Percentiles rank a stretch among this genome's conserved stretches.
Evolutionary conservation across 2,329 filamentous ascomycete genomes (phyloP).

Genomic region (Nigrospora sphaerica): DNA sequence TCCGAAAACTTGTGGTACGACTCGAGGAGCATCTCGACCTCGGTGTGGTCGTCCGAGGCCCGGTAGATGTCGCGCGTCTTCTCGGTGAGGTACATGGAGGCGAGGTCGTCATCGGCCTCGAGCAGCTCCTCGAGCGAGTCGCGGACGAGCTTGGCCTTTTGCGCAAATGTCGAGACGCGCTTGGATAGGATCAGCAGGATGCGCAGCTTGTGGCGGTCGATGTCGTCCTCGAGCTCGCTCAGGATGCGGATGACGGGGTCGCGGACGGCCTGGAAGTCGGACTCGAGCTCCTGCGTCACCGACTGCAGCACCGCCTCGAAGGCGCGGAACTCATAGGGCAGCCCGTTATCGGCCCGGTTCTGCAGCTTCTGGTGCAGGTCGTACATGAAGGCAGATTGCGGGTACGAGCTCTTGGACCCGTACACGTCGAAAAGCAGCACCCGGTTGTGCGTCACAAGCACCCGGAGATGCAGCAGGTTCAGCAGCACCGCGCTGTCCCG

Average conservation of each 20-base stretch:
- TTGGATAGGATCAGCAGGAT: constrained; percentile 91
- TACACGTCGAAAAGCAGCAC: constrained; percentile 96
- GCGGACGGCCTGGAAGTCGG: constrained; percentile 88
- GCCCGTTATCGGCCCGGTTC: constrained; percentile 64
- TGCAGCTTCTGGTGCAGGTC: constrained; percentile 88
- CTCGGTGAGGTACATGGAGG: constrained; percentile 92
- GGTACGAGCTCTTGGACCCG: constrained; percentile 88
- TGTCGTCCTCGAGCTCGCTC: constrained; percentile 89
- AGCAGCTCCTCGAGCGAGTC: constrained; percentile 93
- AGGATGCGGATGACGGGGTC: constrained; percentile 88
- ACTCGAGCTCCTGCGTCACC: constrained; percentile 84
- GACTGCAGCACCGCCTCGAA: constrained; percentile 92
- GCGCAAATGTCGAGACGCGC: constrained; percentile 92
- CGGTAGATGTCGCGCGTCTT: constrained; percentile 68
- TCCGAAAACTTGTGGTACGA: constrained; percentile 97
- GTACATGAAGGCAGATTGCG: constrained; percentile 96
- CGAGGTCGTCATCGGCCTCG: constrained; percentile 91
- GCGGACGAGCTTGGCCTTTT: constrained; percentile 87
- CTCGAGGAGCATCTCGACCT: constrained; percentile 94
- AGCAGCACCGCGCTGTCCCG: constrained; percentile 89
- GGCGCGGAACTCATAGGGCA: constrained; percentile 94
- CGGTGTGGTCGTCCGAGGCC: constrained; percentile 81
- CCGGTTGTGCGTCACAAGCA: constrained; percentile 89
- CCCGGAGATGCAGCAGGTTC: constrained; percentile 91
- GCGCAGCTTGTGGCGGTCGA: constrained; percentile 87